Evolutionary conservation across 179 eudicot species (phyloP), one percentile per base, ranked within the genome.

Genomic region (Drosera spatulata): DNA sequence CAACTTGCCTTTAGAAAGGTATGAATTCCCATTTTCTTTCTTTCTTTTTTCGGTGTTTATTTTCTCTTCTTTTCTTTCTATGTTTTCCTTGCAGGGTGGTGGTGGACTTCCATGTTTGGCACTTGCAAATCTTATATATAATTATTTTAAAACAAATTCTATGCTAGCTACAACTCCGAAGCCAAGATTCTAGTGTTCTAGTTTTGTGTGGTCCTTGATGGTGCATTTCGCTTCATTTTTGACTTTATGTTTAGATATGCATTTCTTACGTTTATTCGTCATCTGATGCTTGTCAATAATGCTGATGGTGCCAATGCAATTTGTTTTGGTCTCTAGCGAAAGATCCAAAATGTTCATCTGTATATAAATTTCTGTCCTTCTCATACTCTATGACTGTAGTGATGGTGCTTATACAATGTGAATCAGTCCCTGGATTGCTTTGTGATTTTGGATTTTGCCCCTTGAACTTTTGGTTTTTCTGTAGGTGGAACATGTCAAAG

Each of bases 1-100:
- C 66, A 75, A 68, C 67, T 73, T 39, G 86, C 84, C 14, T 65
- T 72, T 4, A 72, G 88, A 69, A 90, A 80, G 96, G 96, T 89
- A 75, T 6, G 11, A 2, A 40, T 4, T 55, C 12, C 41, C 45
- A 4, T 43, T 7, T 43, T 22, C 33, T 22, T 22, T 10, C 49
- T 45, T 45, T 45, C 49, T 10, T 45, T 45, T 45, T 45, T 45
- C 2, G 8, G 7, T 10, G 10, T 45, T 45, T 45, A 45, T 10
- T 45, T 1, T 45, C 10, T 10, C 49, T 45, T 10, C 49, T 45
- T 45, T 45, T 10, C 10, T 45, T 6, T 45, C 10, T 45, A 6
- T 45, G 49, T 45, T 45, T 6, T 6, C 10, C 7, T 6, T 45
- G 7, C 8, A 2, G 7, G 7, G 49, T 6, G 10, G 53, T n/a